Conservation (phyloP, 805 yeast species). For the Candida odintsovae region DNA sequence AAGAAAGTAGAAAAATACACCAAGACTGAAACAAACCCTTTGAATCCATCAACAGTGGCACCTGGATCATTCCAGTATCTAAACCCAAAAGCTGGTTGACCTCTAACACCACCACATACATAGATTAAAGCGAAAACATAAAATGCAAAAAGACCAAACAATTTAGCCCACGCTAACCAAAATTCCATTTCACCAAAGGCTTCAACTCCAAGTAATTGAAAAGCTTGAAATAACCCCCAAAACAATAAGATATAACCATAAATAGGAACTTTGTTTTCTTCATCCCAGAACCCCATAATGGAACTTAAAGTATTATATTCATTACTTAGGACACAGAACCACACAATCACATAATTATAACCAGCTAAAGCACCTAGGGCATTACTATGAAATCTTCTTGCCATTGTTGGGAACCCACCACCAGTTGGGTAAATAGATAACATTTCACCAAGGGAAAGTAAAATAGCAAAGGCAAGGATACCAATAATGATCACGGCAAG, state of each 20-base stretch:
- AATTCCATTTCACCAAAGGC: slow-evolving; percentile 55
- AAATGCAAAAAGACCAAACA: slow-evolving; percentile 42
- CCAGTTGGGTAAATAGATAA: slow-evolving; percentile 49
- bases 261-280: slow-evolving; percentile 46
- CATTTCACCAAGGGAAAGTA: slow-evolving; percentile 54
- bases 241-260: slow-evolving; percentile 51
- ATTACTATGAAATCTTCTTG: slow-evolving; percentile 44
- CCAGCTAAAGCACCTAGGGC: slow-evolving; percentile 55
- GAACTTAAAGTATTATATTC: slow-evolving; percentile 52
- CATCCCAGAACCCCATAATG: slow-evolving; percentile 36
- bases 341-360: slow-evolving; percentile 48
- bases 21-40: slow-evolving; percentile 53
- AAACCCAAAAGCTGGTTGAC: slow-evolving; percentile 29
- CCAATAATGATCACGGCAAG: slow-evolving; percentile 48
- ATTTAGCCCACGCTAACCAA: slow-evolving; percentile 45
- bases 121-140: slow-evolving; percentile 43
- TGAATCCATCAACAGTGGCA: slow-evolving; percentile 39
- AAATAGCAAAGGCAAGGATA: slow-evolving; percentile 46
- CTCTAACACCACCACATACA: slow-evolving; percentile 36
- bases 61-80: slow-evolving; percentile 28
- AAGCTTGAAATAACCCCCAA: slow-evolving; percentile 45
- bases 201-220: slow-evolving; percentile 46
- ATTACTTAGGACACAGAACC: slow-evolving; percentile 52
- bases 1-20: slow-evolving; percentile 70
- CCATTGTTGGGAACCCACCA: slow-evolving; percentile 41